phyloP scores from a whole-genome alignment of 768 basidiomycete species.

The Suillus plorans region DNA sequence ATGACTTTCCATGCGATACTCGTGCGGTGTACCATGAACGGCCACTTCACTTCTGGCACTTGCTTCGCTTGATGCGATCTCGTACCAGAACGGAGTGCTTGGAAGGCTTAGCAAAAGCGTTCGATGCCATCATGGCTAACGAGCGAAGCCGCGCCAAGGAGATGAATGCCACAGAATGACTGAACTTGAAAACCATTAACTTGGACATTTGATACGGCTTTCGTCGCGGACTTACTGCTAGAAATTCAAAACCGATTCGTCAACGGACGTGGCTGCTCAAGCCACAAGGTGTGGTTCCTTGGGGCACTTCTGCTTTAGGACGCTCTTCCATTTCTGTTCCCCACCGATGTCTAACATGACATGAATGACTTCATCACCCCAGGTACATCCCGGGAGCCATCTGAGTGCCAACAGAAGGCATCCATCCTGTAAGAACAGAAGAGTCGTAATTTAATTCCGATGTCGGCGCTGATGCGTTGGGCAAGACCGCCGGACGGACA shows the following conservation, averaged over 20 bases:
- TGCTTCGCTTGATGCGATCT: neutral
- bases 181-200: neutral
- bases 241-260: neutral
- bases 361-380: neutral
- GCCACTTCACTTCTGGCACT: slow-evolving; percentile 1
- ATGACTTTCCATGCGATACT: neutral
- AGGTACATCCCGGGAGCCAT: neutral
- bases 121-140: neutral
- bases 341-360: neutral
- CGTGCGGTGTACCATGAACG: neutral
- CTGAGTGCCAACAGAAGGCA: neutral
- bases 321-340: neutral
- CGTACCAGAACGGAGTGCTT: neutral
- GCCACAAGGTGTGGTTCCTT: neutral
- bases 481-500: neutral
- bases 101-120: neutral
- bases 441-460: neutral
- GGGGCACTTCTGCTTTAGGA: neutral
- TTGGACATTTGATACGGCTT: neutral
- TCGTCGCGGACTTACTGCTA: neutral
- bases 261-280: neutral
- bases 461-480: neutral
- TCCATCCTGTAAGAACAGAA: neutral
- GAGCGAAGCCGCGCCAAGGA: neutral
- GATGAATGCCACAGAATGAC: neutral